A percentile compares a stretch with the other conserved stretches of the same genome.
These are phyloP conservation scores for Mycena galopus DNA, from an alignment of 768 basidiomycete genomes.

Conservation along the genomic window DNA sequence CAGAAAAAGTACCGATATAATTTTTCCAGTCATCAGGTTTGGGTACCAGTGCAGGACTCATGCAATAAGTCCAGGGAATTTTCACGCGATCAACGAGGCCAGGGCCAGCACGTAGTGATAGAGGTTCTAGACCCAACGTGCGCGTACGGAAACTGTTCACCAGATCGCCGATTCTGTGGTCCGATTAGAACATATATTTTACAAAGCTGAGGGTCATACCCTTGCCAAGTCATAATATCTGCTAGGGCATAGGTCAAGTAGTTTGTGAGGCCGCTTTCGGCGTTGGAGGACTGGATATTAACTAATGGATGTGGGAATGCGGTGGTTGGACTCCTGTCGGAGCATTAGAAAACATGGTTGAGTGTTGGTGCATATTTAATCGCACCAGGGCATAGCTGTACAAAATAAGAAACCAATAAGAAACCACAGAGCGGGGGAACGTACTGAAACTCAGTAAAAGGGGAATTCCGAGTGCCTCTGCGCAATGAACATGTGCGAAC, in stretches of 20 bases:
- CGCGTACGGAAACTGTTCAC: conserved; percentile 68
- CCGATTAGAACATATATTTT: background rate
- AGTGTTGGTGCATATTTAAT: background rate
- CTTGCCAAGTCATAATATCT: conserved; percentile 72
- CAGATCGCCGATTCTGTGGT: conserved; percentile 65
- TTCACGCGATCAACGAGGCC: conserved; percentile 65
- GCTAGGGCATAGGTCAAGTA: conserved; percentile 71
- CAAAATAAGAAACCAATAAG: background rate
- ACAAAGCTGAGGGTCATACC: conserved; percentile 49
- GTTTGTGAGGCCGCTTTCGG: conserved; percentile 66
- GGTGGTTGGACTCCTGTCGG: conserved; percentile 60
- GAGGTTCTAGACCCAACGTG: conserved; percentile 61
- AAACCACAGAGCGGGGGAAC: conserved; percentile 34
- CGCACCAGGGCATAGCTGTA: conserved; percentile 76
- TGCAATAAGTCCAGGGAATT: conserved; percentile 75
- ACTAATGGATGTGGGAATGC: conserved; percentile 75
- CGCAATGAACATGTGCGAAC: conserved; percentile 75
- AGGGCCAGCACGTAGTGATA: conserved; percentile 64
- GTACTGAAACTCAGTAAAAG: conserved; percentile 69
- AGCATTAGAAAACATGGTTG: background rate
- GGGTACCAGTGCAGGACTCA: conserved; percentile 68
- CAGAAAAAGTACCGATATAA: conserved; percentile 59
- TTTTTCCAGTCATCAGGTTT: conserved; percentile 75
- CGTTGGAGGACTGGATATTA: conserved; percentile 67
- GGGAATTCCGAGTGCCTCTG: conserved; percentile 73